phyloP scores from a whole-genome alignment of 139 green algal species.

The Coelastrella sp. region DNA sequence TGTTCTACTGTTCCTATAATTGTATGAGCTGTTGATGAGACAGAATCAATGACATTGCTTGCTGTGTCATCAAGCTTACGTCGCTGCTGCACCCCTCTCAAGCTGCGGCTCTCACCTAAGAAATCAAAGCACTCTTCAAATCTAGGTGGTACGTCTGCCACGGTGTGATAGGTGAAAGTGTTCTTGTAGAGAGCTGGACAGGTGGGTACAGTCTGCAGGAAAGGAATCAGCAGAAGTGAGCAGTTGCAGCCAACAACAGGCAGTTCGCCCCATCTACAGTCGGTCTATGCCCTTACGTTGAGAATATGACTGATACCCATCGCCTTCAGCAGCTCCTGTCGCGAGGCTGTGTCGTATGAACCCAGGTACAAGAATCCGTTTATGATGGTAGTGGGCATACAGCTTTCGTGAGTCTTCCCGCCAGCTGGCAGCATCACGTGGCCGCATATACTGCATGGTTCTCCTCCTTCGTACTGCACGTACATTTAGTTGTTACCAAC shows the following conservation, averaged over 20 bases:
- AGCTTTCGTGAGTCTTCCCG: conserved; percentile 49
- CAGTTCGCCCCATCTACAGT: too few relatives aligned
- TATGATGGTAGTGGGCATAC: conserved; percentile 85
- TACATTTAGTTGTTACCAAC: too few relatives aligned
- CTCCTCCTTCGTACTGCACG: conserved; percentile 84
- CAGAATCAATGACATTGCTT: not conserved
- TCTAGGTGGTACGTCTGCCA: conserved; percentile 61
- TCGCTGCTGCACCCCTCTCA: not conserved
- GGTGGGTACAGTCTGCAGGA: conserved; percentile 85
- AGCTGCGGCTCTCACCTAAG: conserved; percentile 62
- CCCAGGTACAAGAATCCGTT: conserved; percentile 88
- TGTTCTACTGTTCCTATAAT: too few relatives aligned
- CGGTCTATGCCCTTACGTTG: conserved; percentile 82
- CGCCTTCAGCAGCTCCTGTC: conserved; percentile 86
- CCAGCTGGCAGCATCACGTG: conserved; percentile 74
- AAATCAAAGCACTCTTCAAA: conserved; percentile 84
- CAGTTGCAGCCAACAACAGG: not conserved
- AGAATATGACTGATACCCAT: conserved; percentile 89
- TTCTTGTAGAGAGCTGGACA: conserved; percentile 91
- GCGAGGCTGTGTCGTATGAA: conserved; percentile 90
- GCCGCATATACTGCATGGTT: conserved; percentile 85
- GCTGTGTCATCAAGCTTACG: not conserved
- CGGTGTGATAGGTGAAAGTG: conserved; percentile 91
- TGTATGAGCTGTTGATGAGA: not conserved
- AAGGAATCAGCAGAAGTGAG: not conserved